Base-by-base conservation (phyloP, 2,329 filamentous ascomycete genomes). In the Colletotrichum plurivorum region DNA sequence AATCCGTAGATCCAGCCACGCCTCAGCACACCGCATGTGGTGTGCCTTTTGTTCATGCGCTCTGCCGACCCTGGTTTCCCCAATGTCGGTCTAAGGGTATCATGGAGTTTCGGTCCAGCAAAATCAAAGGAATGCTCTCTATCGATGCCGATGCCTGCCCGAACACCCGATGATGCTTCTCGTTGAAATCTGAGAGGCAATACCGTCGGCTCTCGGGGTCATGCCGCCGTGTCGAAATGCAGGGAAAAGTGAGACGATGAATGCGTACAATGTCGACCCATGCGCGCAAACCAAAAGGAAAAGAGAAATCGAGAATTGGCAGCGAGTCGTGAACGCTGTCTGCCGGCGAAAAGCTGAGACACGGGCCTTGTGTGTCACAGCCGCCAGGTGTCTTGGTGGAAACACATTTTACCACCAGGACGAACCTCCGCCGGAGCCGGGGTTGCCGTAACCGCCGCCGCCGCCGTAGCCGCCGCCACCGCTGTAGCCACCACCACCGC, bases 401-500 rank as follows among this genome's bases (percentile, higher is more conserved):
- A 20, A 25, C 65, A 70, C 73, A 68, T 81, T 10, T 84, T 88
- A 89, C 87, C 87, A 94, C 92, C 92, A 93, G 74, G 89, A 91
- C 71, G 86, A 90, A 78, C 90, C 89, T 77, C 88, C 88, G 69
- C 88, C 88, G 53, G 84, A 84, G 73, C 87, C 87, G 75, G 91
- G 91, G 83, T 93, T 92, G 80, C 92, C 91, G 82, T 93, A 93
- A 80, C 88, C 81, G 70, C 88, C 88, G 62, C 85, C 82, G 59
- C 82, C 81, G 59, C 82, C 81, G 62, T 79, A 78, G 56, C 85
- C 85, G 52, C 85, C 76, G 71, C 76, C 74, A 61, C 80, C 76
- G 46, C 77, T 74, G 70, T 78, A 81, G 65, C 83, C 82, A 62
- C 77, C 79, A 63, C 77, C 79, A 63, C 80, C 82, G 70, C 85